Percentiles rank a stretch among this genome's conserved stretches.
Evolutionary conservation across 73 alveolate genomes (phyloP).

Genomic region (Paramecium tetraurelia): DNA sequence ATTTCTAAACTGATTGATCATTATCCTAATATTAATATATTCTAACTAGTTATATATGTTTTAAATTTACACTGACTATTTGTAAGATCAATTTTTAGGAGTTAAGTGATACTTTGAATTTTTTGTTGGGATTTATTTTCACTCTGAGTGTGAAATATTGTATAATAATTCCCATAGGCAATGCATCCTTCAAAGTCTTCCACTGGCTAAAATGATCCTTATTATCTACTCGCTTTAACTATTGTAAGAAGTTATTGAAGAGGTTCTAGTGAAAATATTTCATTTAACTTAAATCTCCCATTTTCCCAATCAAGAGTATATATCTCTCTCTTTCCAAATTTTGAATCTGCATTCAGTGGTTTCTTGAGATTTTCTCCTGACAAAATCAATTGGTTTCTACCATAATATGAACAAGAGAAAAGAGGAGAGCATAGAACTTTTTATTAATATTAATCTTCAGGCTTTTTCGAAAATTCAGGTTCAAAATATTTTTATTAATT

Average conservation of each 20-base stretch:
- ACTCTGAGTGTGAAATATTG: not conserved
- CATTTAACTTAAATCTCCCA: not conserved
- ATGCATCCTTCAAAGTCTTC: not conserved
- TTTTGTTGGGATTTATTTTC: not conserved
- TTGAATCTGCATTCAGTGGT: not conserved
- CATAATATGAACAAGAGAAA: not conserved
- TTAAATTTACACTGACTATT: not conserved
- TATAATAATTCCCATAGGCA: not conserved
- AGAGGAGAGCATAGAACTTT: not conserved
- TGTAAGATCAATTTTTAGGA: not conserved
- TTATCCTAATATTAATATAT: not conserved
- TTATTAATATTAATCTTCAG: not conserved
- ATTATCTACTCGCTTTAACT: not conserved
- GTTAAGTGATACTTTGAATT: not conserved
- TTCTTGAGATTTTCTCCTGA: slow-evolving; percentile 25
- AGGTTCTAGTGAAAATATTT: slow-evolving; percentile 19
- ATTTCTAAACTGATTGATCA: not conserved
- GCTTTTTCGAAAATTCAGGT: not conserved
- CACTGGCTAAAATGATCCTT: not conserved
- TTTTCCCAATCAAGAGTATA: not conserved
- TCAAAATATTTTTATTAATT: not conserved
- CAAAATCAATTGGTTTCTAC: not conserved
- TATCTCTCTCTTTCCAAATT: not conserved
- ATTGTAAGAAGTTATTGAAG: not conserved
- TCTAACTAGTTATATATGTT: not conserved